Evolutionary conservation across 495 filamentous ascomycete genomes (phyloP).

Genomic region (Bacidia gigantensis): DNA sequence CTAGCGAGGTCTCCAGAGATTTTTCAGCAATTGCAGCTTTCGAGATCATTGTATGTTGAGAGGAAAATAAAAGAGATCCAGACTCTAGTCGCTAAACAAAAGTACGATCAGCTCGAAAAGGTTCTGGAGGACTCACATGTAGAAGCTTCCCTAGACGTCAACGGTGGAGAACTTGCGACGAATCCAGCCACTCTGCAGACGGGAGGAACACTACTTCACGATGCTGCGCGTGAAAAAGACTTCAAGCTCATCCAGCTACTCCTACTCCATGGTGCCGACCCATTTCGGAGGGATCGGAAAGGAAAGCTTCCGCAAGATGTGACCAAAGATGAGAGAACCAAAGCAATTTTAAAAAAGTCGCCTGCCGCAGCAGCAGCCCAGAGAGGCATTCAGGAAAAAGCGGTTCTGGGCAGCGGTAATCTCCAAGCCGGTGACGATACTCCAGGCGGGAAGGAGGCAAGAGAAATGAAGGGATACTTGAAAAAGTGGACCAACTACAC

Average conservation of each 20-base stretch:
- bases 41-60: slow-evolving; percentile 81
- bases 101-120: slow-evolving; percentile 65
- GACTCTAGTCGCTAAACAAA: slow-evolving; percentile 49
- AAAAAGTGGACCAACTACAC: slow-evolving; percentile 99
- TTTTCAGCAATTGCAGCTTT: slow-evolving; percentile 86
- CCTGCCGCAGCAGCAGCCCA: slow-evolving; percentile 91
- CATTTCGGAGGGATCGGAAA: slow-evolving; percentile 85
- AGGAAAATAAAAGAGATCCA: slow-evolving; percentile 72
- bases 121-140: slow-evolving; percentile 73
- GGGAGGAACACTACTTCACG: slow-evolving; percentile 83
- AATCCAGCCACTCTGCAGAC: slow-evolving; percentile 59
- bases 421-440: slow-evolving; percentile 49
- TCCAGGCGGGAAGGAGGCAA: slow-evolving; percentile 66
- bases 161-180: slow-evolving; percentile 73
- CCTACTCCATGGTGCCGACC: slow-evolving; percentile 91
- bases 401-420: slow-evolving; percentile 67
- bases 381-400: slow-evolving; percentile 90
- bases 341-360: slow-evolving; percentile 78
- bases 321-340: slow-evolving; percentile 85
- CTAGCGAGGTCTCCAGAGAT: slow-evolving; percentile 83
- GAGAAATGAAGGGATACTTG: slow-evolving; percentile 96
- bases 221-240: slow-evolving; percentile 80
- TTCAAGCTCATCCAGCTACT: slow-evolving; percentile 74
- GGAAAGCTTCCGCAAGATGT: slow-evolving; percentile 94
- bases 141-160: slow-evolving; percentile 75